phyloP scores from a whole-genome alignment of 2,329 filamentous ascomycete species.

The Aureobasidium sp. region DNA sequence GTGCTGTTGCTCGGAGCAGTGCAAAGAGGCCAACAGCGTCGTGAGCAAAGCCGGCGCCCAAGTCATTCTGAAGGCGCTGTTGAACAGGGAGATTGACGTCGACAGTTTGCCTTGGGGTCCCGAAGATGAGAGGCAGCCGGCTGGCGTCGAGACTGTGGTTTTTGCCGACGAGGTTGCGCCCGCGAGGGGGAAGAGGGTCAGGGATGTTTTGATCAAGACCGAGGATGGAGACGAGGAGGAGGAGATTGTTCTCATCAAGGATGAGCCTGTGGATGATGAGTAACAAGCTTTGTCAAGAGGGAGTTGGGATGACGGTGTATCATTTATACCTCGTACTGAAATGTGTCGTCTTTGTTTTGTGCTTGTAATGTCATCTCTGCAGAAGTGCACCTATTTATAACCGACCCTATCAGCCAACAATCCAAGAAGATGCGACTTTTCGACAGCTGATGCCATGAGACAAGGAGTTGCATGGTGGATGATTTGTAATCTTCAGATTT shows the following conservation, averaged over 20 bases:
- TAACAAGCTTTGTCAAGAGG: no score
- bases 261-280: slow-evolving; percentile 7
- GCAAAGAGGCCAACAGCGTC: slow-evolving; percentile 79
- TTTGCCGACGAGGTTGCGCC: slow-evolving; percentile 59
- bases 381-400: background rate
- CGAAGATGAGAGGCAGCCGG: slow-evolving; percentile 58
- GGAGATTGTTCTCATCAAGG: slow-evolving; percentile 6
- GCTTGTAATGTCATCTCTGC: background rate
- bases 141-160: slow-evolving; percentile 76
- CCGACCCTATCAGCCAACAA: no score
- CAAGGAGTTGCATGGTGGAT: no score
- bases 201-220: slow-evolving; percentile 36
- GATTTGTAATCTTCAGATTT: background rate
- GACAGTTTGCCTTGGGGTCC: slow-evolving; percentile 81
- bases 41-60: slow-evolving; percentile 87
- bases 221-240: slow-evolving; percentile 24
- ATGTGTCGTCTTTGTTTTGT: no score
- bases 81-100: slow-evolving; percentile 72
- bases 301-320: no score
- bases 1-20: slow-evolving; percentile 79
- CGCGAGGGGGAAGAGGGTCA: slow-evolving; percentile 33
- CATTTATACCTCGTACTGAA: no score
- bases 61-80: slow-evolving; percentile 69
- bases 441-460: no score
- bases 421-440: no score